These are phyloP conservation scores for Pseudocercospora vitis DNA, from an alignment of 2,329 filamentous ascomycete genomes.

Conservation along the genomic window DNA sequence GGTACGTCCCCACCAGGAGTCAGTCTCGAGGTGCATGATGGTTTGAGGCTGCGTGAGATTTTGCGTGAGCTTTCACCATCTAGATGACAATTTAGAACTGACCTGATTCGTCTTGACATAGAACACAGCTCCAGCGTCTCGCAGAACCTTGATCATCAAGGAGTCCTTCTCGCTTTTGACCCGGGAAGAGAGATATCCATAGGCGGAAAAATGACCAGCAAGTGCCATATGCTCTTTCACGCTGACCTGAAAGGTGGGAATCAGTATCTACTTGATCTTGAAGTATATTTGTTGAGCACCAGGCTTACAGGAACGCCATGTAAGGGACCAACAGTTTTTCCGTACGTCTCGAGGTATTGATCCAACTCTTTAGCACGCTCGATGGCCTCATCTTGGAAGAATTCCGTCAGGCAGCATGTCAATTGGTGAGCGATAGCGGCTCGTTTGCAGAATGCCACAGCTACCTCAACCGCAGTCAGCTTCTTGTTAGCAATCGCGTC, in stretches of 20 bases:
- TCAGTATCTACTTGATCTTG: background rate
- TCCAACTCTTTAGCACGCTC: slow-evolving; percentile 22
- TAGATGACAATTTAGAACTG: too few species aligned
- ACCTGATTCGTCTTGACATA: slow-evolving; percentile 26
- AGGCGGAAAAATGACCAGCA: slow-evolving; percentile 17
- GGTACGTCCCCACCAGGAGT: slow-evolving; percentile 13
- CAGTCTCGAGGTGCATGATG: slow-evolving; percentile 24
- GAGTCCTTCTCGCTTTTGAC: slow-evolving; percentile 16
- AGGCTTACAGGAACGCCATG: slow-evolving; percentile 21
- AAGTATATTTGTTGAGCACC: background rate
- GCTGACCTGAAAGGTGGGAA: slow-evolving; percentile 4
- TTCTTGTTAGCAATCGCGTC: slow-evolving; percentile 15
- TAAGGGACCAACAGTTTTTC: slow-evolving; percentile 21
- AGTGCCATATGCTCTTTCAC: slow-evolving; percentile 26
- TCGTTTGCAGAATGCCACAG: slow-evolving; percentile 24
- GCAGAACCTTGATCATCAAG: slow-evolving; percentile 18
- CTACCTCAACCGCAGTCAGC: slow-evolving; percentile 20
- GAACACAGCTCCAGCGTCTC: slow-evolving; percentile 25
- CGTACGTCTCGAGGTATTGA: slow-evolving; percentile 18
- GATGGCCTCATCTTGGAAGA: slow-evolving; percentile 24
- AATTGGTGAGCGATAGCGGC: slow-evolving; percentile 25
- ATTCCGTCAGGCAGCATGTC: slow-evolving; percentile 25
- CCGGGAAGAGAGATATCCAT: slow-evolving; percentile 17
- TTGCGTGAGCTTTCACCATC: background rate
- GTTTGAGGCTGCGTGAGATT: slow-evolving; percentile 13